A percentile compares a stretch with the other conserved stretches of the same genome.
Evolutionary conservation across 2,329 filamentous ascomycete genomes (phyloP).

Genomic region (Scolecobasidium constrictum): DNA sequence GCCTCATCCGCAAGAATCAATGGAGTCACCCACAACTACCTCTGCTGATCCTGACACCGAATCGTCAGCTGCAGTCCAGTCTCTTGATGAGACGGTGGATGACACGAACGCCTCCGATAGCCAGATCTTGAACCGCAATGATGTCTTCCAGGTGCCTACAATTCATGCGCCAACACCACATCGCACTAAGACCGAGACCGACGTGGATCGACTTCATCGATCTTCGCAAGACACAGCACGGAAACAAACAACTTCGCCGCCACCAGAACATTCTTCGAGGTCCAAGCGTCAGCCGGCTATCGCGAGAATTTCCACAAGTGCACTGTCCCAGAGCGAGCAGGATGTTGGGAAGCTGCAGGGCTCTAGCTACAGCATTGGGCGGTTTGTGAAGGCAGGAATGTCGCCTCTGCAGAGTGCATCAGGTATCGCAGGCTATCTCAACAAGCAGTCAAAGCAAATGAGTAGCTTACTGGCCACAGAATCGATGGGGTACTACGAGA

Average conservation of each 20-base stretch:
- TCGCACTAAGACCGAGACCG: constrained; percentile 16
- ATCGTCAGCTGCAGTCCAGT: constrained; percentile 55
- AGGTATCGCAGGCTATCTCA: constrained; percentile 72
- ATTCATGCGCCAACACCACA: constrained; percentile 29
- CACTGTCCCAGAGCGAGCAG: background rate
- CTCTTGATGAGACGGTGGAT: constrained; percentile 46
- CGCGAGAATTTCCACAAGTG: background rate
- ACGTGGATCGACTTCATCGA: constrained; percentile 15
- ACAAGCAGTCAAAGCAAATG: constrained; percentile 68
- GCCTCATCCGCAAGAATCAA: constrained; percentile 43
- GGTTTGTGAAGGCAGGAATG: constrained; percentile 49
- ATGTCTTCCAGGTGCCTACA: constrained; percentile 76
- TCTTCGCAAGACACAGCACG: constrained; percentile 28
- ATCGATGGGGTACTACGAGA: constrained; percentile 93
- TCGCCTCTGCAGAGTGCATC: constrained; percentile 79
- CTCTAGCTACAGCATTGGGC: constrained; percentile 32
- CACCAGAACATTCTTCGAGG: constrained; percentile 20
- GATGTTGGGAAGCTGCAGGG: background rate
- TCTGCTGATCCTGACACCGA: constrained; percentile 64
- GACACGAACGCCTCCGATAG: constrained; percentile 74
- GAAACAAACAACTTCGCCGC: constrained; percentile 21
- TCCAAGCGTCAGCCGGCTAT: constrained; percentile 6
- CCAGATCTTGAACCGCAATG: constrained; percentile 77
- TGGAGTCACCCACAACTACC: constrained; percentile 60
- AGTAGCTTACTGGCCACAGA: constrained; percentile 74